These are phyloP conservation scores for Yamagishiella unicocca DNA, from an alignment of 139 green algal species.

Conservation along the genomic window DNA sequence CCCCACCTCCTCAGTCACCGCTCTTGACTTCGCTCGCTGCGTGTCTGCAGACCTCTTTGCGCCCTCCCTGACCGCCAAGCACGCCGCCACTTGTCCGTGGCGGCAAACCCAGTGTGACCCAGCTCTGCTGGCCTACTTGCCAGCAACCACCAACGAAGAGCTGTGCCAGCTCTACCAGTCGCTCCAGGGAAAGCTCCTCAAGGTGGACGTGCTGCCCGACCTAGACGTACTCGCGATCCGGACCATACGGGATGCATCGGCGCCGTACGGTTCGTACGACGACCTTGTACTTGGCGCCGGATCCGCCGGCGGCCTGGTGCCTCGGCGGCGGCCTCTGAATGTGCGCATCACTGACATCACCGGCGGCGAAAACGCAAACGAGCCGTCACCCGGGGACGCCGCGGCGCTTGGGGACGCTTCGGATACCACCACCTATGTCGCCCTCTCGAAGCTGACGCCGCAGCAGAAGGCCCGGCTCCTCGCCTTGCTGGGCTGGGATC, in stretches of 20 bases:
- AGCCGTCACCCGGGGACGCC: neutral
- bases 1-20: too few relatives aligned
- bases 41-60: conserved; percentile 45
- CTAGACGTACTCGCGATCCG: conserved; percentile 35
- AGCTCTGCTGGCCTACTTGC: conserved; percentile 70
- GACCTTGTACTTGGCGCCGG: neutral
- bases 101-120: conserved; percentile 52
- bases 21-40: too few relatives aligned
- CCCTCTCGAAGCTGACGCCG: conserved; percentile 32
- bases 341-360: conserved; percentile 4
- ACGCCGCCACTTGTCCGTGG: conserved; percentile 74
- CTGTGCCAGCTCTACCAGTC: neutral
- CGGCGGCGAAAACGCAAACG: neutral
- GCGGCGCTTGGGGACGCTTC: neutral
- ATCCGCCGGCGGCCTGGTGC: neutral
- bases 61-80: conserved; percentile 53
- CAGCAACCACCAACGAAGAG: conserved; percentile 19
- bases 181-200: conserved; percentile 25
- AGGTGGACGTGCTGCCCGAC: conserved; percentile 49
- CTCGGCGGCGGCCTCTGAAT: neutral
- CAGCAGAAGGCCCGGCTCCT: conserved; percentile 46
- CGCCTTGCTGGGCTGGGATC: conserved; percentile 45
- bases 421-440: neutral
- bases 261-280: conserved; percentile 36
- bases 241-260: neutral